A percentile compares a stretch with the other conserved stretches of the same genome.
Evolutionary conservation across 73 alveolate genomes (phyloP).

Genomic region (Uronychia setigera): DNA sequence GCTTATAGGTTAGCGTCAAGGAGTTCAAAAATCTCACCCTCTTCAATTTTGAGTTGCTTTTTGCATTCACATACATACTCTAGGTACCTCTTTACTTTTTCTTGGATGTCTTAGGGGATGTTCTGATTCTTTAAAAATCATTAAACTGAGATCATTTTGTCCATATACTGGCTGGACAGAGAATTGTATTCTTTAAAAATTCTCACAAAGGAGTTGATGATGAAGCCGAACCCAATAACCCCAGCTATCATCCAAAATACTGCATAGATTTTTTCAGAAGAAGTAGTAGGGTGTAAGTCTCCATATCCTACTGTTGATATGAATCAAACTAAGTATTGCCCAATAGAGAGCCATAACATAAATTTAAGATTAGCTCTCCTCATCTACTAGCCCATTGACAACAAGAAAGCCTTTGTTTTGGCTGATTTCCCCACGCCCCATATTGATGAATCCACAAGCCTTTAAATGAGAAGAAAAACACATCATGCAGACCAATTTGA

Average conservation of each 20-base stretch:
- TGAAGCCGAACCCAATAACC: constrained; percentile 64
- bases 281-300: constrained; percentile 63
- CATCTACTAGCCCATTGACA: constrained; percentile 25
- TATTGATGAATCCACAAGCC: constrained; percentile 63
- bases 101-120: constrained; percentile 50
- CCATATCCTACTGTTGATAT: constrained; percentile 95
- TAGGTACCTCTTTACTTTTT: constrained; percentile 50
- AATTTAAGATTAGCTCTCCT: constrained; percentile 17
- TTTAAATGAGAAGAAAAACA: constrained; percentile 70
- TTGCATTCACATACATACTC: constrained; percentile 45
- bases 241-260: constrained; percentile 65
- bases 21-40: constrained; percentile 3
- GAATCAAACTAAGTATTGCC: constrained; percentile 85
- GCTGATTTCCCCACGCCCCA: constrained; percentile 35
- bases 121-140: constrained; percentile 56
- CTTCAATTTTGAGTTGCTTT: constrained; percentile 17
- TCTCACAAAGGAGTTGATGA: constrained; percentile 53
- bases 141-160: constrained; percentile 37
- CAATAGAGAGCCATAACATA: constrained; percentile 78
- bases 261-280: constrained; percentile 64
- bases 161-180: constrained; percentile 1
- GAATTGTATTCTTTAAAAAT: constrained; percentile 24
- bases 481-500: constrained; percentile 27
- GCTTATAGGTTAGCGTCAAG: constrained; percentile 11
- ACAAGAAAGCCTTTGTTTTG: constrained; percentile 18